Evolutionary conservation across 2,329 filamentous ascomycete genomes (phyloP).

Genomic region (Didymella segeticola): DNA sequence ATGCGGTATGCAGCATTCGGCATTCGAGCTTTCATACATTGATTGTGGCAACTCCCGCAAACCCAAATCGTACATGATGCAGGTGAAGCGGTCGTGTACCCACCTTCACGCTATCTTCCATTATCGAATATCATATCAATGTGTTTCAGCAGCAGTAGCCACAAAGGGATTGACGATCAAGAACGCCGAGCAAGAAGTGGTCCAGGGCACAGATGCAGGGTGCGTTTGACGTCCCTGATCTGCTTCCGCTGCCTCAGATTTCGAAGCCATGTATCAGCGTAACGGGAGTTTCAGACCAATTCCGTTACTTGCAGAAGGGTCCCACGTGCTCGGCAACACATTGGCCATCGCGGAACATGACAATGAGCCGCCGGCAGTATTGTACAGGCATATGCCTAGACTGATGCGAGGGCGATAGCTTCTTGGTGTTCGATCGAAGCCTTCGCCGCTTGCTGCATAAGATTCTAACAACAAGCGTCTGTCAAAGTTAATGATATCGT

Average conservation of each 20-base stretch:
- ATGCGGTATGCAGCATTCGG: not conserved
- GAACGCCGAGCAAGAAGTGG: not conserved
- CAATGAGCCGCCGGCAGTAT: conserved; percentile 26
- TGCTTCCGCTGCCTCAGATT: conserved; percentile 44
- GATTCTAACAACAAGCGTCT: not conserved
- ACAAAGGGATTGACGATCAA: conserved; percentile 1
- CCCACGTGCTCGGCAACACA: conserved; percentile 18
- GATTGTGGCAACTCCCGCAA: not conserved
- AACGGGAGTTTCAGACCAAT: conserved; percentile 45
- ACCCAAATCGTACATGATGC: conserved; percentile 4
- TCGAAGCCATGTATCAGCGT: conserved; percentile 40
- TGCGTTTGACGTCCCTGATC: conserved; percentile 43
- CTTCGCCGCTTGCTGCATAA: conserved; percentile 15
- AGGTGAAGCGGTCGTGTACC: conserved; percentile 6
- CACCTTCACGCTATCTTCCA: not conserved
- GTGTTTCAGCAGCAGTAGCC: conserved; percentile 5
- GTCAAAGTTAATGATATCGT: conserved; percentile 4
- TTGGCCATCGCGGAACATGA: conserved; percentile 21
- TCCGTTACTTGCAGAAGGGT: conserved; percentile 32
- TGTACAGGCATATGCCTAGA: conserved; percentile 10
- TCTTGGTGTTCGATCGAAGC: not conserved
- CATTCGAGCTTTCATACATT: not conserved
- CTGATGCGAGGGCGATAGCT: not conserved
- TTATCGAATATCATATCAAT: not conserved
- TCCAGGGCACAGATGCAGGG: conserved; percentile 18